Base-by-base conservation (phyloP, 305 asterid genomes). In the Fraxinus ornus region DNA sequence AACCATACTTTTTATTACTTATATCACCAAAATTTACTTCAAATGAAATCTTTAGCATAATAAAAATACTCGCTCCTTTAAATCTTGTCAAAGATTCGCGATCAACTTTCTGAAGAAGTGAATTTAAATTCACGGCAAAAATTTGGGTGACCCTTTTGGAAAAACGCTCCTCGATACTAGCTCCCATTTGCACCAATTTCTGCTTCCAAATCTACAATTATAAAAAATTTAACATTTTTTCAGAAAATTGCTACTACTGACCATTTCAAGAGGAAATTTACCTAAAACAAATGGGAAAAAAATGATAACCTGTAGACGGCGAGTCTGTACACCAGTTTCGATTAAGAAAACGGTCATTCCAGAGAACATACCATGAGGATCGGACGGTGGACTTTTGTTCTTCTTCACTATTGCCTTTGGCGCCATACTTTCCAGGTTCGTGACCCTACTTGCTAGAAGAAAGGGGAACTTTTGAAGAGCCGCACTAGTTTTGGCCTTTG, bases 121-220 rank as follows among this genome's bases (percentile, higher is more conserved):
- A 83, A 76, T 85, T 85, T 4, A 81, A 82, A 81, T 94, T 89
- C 90, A 84, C 83, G 13, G 97, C 95, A 73, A 93, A 94, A 75
- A 93, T 90, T 87, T 92, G 97, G n/a, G 93, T 91, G 55, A 91
- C 89, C 81, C 79, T 89, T 84, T 82, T 91, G 64, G 92, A 86
- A 75, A 91, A 86, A 13, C 79, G 85, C 5, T 87, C 93, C 86
- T 90, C 95, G 10, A 91, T 30, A 70, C 33, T 87, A 17, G 93
- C 97, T 44, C 98, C 98, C 98, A 96, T 89, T 86, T 96, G 98
- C 85, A 84, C 88, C 87, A 96, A 81, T 79, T 91, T 94, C 49
- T 87, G 92, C 92, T 92, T 89, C 99, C 99, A 96, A 84, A 96
- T 94, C 99, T 95, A 76, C 64, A 52, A 81, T 24, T 33, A 35